Conservation (phyloP, 306 rosid genomes). For the Vachellia pachyceras region DNA sequence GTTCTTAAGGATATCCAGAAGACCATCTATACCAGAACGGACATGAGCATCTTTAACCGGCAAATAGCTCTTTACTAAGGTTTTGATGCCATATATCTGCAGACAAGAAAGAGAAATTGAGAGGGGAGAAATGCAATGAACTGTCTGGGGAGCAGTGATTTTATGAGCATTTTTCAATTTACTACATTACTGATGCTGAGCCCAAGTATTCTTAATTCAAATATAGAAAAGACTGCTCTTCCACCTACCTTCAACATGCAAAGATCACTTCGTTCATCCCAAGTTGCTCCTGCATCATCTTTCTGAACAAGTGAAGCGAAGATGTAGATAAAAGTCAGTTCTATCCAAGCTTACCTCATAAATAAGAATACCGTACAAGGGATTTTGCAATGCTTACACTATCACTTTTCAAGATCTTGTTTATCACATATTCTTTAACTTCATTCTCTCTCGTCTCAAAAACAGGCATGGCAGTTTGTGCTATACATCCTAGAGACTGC, state of each 20-base stretch:
- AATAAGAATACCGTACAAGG: constrained; percentile 19
- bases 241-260: constrained; percentile 85
- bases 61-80: constrained; percentile 88
- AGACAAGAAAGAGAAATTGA: constrained; percentile 14
- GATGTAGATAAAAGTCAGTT: constrained; percentile 37
- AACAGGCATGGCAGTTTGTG: constrained; percentile 98
- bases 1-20: constrained; percentile 77
- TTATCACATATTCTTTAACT: constrained; percentile 77
- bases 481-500: constrained; percentile 97
- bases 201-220: constrained; percentile 18
- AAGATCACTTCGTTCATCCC: constrained; percentile 88
- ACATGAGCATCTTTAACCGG: constrained; percentile 95
- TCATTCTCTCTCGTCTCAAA: constrained; percentile 97
- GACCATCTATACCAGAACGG: constrained; percentile 68
- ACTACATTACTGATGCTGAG: constrained; percentile 20
- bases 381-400: constrained; percentile 63
- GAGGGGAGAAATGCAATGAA: constrained; percentile 16
- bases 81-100: constrained; percentile 90
- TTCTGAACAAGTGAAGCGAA: constrained; percentile 63
- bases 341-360: constrained; percentile 36
- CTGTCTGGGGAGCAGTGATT: constrained; percentile 6
- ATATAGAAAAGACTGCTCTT: constrained; percentile 28
- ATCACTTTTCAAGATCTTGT: constrained; percentile 76
- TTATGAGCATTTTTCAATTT: constrained; percentile 30
- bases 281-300: constrained; percentile 59